Conservation (phyloP, 306 rosid genomes). For the Vicia sativa region DNA sequence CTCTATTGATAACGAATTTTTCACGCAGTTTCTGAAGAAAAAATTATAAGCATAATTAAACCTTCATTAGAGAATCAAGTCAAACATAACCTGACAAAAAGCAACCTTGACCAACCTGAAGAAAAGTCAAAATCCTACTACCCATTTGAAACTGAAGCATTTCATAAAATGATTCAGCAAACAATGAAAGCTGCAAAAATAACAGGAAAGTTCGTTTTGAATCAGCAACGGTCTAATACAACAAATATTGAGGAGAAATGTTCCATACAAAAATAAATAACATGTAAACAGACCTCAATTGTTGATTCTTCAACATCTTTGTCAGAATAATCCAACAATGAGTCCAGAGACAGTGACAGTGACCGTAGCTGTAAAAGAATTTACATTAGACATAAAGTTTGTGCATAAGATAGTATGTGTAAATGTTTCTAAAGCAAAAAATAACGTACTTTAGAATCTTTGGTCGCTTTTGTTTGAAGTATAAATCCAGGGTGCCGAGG, state of each 20-base stretch:
- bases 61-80: slow-evolving; percentile 32
- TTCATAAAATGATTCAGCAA: slow-evolving; percentile 92
- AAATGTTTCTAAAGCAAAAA: slow-evolving; percentile 15
- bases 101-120: slow-evolving; percentile 66
- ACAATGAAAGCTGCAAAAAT: slow-evolving; percentile 78
- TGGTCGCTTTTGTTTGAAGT: slow-evolving; percentile 65
- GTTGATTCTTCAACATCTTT: slow-evolving; percentile 93
- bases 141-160: slow-evolving; percentile 99
- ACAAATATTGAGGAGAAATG: neutral
- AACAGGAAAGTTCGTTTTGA: slow-evolving; percentile 15
- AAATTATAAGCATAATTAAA: slow-evolving; percentile 3
- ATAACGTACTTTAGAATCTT: slow-evolving; percentile 76
- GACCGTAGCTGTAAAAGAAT: slow-evolving; percentile 70
- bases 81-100: slow-evolving; percentile 6
- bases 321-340: slow-evolving; percentile 84
- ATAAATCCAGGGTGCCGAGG: slow-evolving; percentile 95
- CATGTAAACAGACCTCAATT: slow-evolving; percentile 70
- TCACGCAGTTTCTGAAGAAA: slow-evolving; percentile 64
- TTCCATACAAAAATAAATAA: slow-evolving; percentile 5
- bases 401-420: slow-evolving; percentile 1
- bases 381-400: slow-evolving; percentile 26
- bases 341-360: slow-evolving; percentile 76
- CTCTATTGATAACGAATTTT: slow-evolving; percentile 73
- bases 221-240: slow-evolving; percentile 6
- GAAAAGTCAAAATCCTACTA: slow-evolving; percentile 70